Conservation (phyloP, 805 yeast species). For the Barnettozyma sp. region DNA sequence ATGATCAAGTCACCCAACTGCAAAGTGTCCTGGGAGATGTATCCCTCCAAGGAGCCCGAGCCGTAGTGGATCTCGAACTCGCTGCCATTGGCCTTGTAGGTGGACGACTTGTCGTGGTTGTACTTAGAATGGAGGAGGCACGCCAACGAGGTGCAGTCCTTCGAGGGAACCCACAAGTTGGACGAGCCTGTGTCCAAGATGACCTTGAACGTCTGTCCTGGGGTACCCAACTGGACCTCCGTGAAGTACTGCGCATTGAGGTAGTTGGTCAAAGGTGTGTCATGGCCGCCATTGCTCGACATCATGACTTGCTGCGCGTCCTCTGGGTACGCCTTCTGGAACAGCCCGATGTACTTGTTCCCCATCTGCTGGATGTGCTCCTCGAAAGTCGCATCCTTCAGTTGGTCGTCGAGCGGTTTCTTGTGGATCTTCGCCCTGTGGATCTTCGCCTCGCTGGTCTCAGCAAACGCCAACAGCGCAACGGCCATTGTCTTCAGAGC, state of each 20-base stretch:
- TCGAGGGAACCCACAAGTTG: constrained; percentile 93
- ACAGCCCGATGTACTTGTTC: constrained; percentile 50
- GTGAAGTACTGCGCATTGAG: constrained; percentile 95
- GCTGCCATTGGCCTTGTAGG: constrained; percentile 83
- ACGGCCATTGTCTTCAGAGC: constrained; percentile 21
- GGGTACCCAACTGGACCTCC: constrained; percentile 86
- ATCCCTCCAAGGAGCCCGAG: constrained; percentile 89
- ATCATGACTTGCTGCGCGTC: constrained; percentile 23
- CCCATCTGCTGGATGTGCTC: constrained; percentile 54
- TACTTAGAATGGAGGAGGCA: constrained; percentile 92
- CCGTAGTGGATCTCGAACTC: constrained; percentile 86
- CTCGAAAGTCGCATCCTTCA: constrained; percentile 42
- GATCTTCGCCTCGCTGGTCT: constrained; percentile 45
- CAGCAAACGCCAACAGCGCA: constrained; percentile 27
- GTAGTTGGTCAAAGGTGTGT: constrained; percentile 86
- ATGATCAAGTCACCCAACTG: constrained; percentile 78
- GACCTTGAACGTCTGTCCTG: constrained; percentile 89
- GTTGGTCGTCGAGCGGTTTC: constrained; percentile 48
- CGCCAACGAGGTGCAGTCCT: constrained; percentile 87
- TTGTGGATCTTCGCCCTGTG: constrained; percentile 54
- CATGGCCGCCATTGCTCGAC: constrained; percentile 50
- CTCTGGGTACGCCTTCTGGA: constrained; percentile 39
- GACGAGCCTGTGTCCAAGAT: constrained; percentile 95
- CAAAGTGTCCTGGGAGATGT: constrained; percentile 78
- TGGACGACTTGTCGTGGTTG: constrained; percentile 73